Percentiles rank a stretch among this genome's conserved stretches.
Evolutionary conservation across 2,329 filamentous ascomycete species (phyloP).

Genomic region (Phaeoacremonium minimum): DNA sequence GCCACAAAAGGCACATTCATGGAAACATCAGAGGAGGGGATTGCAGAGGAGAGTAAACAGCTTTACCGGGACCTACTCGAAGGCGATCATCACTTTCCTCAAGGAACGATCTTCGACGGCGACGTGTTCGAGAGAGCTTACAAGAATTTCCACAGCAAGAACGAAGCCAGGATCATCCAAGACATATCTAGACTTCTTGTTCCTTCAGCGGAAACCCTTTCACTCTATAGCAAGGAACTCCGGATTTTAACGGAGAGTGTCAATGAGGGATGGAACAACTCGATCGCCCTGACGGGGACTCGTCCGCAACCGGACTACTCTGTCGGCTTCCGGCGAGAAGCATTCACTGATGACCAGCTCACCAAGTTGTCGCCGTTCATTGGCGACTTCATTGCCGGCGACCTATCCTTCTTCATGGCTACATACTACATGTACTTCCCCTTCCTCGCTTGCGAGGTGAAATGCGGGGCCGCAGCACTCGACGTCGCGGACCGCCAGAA

Average conservation of each 20-base stretch:
- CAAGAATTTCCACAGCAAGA: slow-evolving; percentile 21
- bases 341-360: slow-evolving; percentile 37
- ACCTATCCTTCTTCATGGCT: slow-evolving; percentile 35
- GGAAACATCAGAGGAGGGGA: slow-evolving; percentile 19
- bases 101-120: slow-evolving; percentile 24
- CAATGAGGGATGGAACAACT: slow-evolving; percentile 36
- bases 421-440: slow-evolving; percentile 44
- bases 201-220: slow-evolving; percentile 31
- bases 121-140: slow-evolving; percentile 29
- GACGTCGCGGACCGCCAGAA: slow-evolving; percentile 33
- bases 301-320: slow-evolving; percentile 39
- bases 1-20: slow-evolving; percentile 29
- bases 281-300: slow-evolving; percentile 25
- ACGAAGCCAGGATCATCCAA: slow-evolving; percentile 31
- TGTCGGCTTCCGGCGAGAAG: slow-evolving; percentile 31
- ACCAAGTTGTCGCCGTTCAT: slow-evolving; percentile 32
- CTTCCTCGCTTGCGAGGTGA: slow-evolving; percentile 44
- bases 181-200: slow-evolving; percentile 31
- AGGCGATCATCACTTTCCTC: slow-evolving; percentile 19
- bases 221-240: slow-evolving; percentile 20
- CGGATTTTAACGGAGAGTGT: slow-evolving; percentile 29
- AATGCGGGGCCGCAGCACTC: slow-evolving; percentile 31
- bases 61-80: slow-evolving; percentile 24
- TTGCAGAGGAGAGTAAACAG: slow-evolving; percentile 23
- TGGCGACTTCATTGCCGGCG: slow-evolving; percentile 21